phyloP scores from a whole-genome alignment of 768 basidiomycete species.

The Daedaleopsis sinensis region DNA sequence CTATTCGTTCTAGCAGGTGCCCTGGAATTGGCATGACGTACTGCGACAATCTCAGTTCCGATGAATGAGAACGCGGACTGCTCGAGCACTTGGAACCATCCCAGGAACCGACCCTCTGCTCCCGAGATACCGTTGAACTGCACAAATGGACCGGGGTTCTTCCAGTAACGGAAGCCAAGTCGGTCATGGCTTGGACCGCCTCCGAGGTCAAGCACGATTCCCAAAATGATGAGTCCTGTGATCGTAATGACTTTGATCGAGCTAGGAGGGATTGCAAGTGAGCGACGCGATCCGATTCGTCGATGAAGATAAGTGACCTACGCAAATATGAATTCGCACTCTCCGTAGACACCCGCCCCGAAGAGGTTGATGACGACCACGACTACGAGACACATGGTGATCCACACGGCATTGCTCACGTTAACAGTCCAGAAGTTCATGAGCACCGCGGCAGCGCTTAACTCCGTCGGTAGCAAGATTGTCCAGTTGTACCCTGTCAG shows the following conservation, averaged over 20 bases:
- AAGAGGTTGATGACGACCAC: conserved; percentile 76
- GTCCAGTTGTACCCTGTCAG: conserved; percentile 55
- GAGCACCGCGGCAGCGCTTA: conserved; percentile 75
- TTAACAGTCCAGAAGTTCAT: conserved; percentile 65
- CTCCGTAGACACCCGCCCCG: conserved; percentile 80
- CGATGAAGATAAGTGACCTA: conserved; percentile 30
- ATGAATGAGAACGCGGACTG: conserved; percentile 94
- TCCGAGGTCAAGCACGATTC: conserved; percentile 80
- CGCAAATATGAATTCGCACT: conserved; percentile 88
- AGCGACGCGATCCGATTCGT: neutral
- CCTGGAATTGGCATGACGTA: conserved; percentile 37
- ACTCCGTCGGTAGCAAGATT: conserved; percentile 70
- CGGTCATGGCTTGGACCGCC: conserved; percentile 85
- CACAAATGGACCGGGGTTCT: conserved; percentile 84
- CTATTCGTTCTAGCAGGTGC: too few relatives aligned
- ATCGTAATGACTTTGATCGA: conserved; percentile 91
- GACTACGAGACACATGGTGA: conserved; percentile 74
- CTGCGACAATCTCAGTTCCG: conserved; percentile 93
- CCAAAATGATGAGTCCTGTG: conserved; percentile 58
- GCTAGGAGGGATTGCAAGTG: conserved; percentile 23
- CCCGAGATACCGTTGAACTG: conserved; percentile 71
- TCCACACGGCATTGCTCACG: conserved; percentile 78
- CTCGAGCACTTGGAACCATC: conserved; percentile 70
- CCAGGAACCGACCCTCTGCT: conserved; percentile 77
- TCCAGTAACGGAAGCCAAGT: conserved; percentile 78